Conservation (phyloP, 306 rosid species). For the Dalbergia cultrata region DNA sequence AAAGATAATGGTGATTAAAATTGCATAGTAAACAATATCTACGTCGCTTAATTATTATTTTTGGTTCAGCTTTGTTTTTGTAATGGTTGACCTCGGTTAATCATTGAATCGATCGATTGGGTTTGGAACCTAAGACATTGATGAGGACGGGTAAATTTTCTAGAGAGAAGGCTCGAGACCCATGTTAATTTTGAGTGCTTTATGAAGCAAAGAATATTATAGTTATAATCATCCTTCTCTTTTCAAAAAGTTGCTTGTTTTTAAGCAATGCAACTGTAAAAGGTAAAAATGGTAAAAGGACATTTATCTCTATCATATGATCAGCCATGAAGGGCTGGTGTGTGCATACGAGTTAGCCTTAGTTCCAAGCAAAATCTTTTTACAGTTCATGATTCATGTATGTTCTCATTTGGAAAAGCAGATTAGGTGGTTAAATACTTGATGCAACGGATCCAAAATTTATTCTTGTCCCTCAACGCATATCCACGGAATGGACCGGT, state of each 20-base stretch:
- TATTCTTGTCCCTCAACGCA: background rate
- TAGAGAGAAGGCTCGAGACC: background rate
- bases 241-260: slow-evolving; percentile 39
- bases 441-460: background rate
- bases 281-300: slow-evolving; percentile 29
- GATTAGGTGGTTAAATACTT: slow-evolving; percentile 20
- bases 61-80: slow-evolving; percentile 3
- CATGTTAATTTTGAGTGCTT: slow-evolving; percentile 10
- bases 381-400: slow-evolving; percentile 17
- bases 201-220: slow-evolving; percentile 18
- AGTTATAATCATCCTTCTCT: slow-evolving; percentile 32
- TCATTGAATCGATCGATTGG: background rate
- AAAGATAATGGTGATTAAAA: background rate
- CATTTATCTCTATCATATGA: background rate
- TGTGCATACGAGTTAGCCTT: background rate
- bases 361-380: slow-evolving; percentile 20
- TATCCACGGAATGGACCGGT: background rate
- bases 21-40: background rate
- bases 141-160: background rate
- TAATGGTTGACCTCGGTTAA: slow-evolving; percentile 14
- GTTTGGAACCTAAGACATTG: slow-evolving; percentile 9
- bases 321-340: background rate
- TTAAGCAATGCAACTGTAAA: slow-evolving; percentile 1
- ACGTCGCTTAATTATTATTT: background rate
- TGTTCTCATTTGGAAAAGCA: slow-evolving; percentile 19